Evolutionary conservation across 2,329 filamentous ascomycete species (phyloP), one percentile per base, ranked within the genome.

Genomic region (Harringtonia aguacate): DNA sequence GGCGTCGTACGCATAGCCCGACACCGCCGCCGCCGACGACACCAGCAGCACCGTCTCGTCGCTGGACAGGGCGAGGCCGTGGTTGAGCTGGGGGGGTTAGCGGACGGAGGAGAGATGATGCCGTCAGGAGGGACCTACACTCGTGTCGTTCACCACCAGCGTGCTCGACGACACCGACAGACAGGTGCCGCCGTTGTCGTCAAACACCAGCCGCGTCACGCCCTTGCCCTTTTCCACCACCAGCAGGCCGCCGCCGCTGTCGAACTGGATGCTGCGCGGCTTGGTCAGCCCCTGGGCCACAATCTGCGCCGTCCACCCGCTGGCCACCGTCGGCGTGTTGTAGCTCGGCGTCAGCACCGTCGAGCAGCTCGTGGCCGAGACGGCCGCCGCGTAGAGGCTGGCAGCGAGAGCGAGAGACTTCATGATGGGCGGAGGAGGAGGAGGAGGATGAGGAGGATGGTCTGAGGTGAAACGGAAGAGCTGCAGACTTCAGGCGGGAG

Each of bases 1-100:
- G n/a, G 73, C 61, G 55, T 84, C 69, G 56, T 88, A 88, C 24
- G 66, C 57, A 77, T 80, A 87, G 3, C 74, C 64, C 55, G 69
- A 81, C 29, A 84, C 78, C n/a, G 67, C 64, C 39, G 73, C 66
- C 7, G 68, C 56, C 2, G 70, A 73, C 0, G 81, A 85, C 15
- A 71, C 72, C 52, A 74, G 78, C 43, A 79, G 56, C 2, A 67
- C 75, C 34, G 61, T 66, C 43, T 72, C 70, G 56, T 79, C 69
- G 4, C 58, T 55, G 0, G 71, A 73, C 18, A 79, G 54, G 24
- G 73, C 68, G 41, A 79, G 63, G 33, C 72, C 72, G 50, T 79
- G 75, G 52, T 73, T 77, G 17, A 78, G 61, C 69, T 75, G 43
- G 8, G 14, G 14, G 29, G 14, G 12, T 4, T 28, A 20, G n/a